Conservation (phyloP, 2,329 filamentous ascomycete genomes). For the Monosporascus sp. region DNA sequence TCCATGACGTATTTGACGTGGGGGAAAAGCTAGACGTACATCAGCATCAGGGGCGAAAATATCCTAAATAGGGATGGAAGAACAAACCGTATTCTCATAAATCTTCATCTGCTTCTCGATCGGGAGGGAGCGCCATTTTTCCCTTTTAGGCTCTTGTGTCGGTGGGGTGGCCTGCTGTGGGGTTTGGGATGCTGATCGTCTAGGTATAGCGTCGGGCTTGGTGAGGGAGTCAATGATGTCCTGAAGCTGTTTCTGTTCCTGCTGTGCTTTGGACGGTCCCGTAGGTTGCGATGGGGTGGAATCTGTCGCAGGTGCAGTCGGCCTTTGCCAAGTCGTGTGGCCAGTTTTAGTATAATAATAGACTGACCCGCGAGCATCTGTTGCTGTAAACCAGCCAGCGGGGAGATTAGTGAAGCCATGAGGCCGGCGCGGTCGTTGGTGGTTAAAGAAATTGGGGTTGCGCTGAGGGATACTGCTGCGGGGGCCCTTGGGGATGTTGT, state of each 20-base stretch:
- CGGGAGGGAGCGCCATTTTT: constrained; percentile 65
- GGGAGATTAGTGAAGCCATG: constrained; percentile 54
- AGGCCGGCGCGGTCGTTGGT: constrained; percentile 49
- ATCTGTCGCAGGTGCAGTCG: constrained; percentile 63
- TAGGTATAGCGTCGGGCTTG: constrained; percentile 56
- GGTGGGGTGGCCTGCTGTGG: constrained; percentile 55
- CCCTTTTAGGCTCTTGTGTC: constrained; percentile 54
- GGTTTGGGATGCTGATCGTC: constrained; percentile 54
- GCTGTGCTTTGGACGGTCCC: constrained; percentile 55
- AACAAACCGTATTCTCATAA: constrained; percentile 83
- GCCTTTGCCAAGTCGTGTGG: constrained; percentile 75
- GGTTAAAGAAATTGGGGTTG: constrained; percentile 46
- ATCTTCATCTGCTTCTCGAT: constrained; percentile 90
- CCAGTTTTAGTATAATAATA: constrained; percentile 85
- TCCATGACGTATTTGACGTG: constrained; percentile 81
- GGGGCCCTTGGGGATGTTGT: constrained; percentile 52
- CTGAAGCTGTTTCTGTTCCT: constrained; percentile 69
- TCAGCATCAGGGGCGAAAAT: constrained; percentile 16
- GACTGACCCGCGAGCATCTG: constrained; percentile 62
- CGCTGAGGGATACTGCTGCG: constrained; percentile 56
- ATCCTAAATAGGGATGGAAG: not conserved
- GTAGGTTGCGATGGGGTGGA: constrained; percentile 52
- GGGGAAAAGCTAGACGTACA: constrained; percentile 61
- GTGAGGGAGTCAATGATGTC: constrained; percentile 83
- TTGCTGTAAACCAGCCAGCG: constrained; percentile 78